phyloP scores from a whole-genome alignment of 805 yeast genomes.

The Maudiozyma pseudohumilis region DNA sequence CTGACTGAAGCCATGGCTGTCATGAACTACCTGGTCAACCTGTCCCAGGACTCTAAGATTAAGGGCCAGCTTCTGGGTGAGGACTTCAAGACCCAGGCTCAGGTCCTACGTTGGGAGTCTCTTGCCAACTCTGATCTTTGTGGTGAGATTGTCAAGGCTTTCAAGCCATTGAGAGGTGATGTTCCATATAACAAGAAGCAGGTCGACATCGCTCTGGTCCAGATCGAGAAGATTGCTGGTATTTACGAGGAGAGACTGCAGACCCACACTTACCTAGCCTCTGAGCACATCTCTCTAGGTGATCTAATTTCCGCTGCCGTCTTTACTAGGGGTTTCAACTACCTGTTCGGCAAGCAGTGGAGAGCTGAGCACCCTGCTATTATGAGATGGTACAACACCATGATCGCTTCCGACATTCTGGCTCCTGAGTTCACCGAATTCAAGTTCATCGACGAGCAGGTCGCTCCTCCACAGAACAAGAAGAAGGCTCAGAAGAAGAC shows the following conservation, averaged over 20 bases:
- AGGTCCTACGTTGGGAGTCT: constrained; percentile 67
- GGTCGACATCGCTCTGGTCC: constrained; percentile 37
- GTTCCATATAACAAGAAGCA: constrained; percentile 68
- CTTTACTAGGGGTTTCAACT: constrained; percentile 44
- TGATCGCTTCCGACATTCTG: constrained; percentile 36
- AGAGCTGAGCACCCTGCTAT: constrained; percentile 50
- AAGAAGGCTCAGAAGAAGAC: constrained; percentile 37
- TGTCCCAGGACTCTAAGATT: constrained; percentile 29
- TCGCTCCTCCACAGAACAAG: constrained; percentile 50
- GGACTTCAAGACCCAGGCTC: constrained; percentile 22
- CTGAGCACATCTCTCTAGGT: constrained; percentile 57
- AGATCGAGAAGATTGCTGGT: constrained; percentile 32
- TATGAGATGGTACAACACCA: constrained; percentile 65
- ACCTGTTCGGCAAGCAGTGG: constrained; percentile 57
- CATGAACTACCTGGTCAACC: constrained; percentile 37
- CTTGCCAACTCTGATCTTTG: constrained; percentile 61
- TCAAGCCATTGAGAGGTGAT: constrained; percentile 53
- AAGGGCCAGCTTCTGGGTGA: constrained; percentile 46
- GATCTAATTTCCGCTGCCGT: constrained; percentile 48
- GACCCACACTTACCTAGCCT: constrained; percentile 57
- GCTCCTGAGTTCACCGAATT: constrained; percentile 40
- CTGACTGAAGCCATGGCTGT: constrained; percentile 62
- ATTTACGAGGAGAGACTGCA: constrained; percentile 49
- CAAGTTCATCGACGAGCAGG: constrained; percentile 55
- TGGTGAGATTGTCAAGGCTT: constrained; percentile 36